Evolutionary conservation across 495 filamentous ascomycete species (phyloP).

Genomic region (Xylaria scruposa): DNA sequence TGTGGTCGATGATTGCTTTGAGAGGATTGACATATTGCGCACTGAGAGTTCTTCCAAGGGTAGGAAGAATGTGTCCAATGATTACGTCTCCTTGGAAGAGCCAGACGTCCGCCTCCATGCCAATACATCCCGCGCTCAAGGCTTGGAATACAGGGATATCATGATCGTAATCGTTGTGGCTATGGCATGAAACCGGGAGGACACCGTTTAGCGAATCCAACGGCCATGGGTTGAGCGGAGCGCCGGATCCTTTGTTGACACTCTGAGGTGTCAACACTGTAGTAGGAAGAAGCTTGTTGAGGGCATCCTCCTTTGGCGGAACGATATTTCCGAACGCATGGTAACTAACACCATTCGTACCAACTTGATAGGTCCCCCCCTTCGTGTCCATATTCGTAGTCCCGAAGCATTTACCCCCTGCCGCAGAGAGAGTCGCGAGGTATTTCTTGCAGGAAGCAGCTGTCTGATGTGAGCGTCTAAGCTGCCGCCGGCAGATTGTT

Average conservation of each 20-base stretch:
- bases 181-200: conserved; percentile 39
- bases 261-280: conserved; percentile 33
- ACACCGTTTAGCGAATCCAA: conserved; percentile 40
- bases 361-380: conserved; percentile 41
- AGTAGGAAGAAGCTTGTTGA: conserved; percentile 38
- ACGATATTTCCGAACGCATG: conserved; percentile 38
- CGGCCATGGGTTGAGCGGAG: conserved; percentile 42
- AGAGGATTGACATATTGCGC: conserved; percentile 41
- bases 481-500: neutral
- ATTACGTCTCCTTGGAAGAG: conserved; percentile 33
- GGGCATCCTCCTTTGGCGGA: conserved; percentile 38
- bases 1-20: conserved; percentile 39
- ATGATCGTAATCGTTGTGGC: conserved; percentile 43
- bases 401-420: conserved; percentile 37
- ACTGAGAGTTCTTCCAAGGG: conserved; percentile 35
- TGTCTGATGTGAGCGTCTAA: conserved; percentile 27
- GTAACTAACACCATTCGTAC: conserved; percentile 37
- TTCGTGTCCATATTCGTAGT: conserved; percentile 40
- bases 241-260: conserved; percentile 36
- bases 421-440: conserved; percentile 32
- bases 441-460: conserved; percentile 36
- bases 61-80: conserved; percentile 39
- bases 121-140: conserved; percentile 40
- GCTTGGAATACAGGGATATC: conserved; percentile 39
- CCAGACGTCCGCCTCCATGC: conserved; percentile 47